Base-by-base conservation (phyloP, 1,139 yeast species). In the Yarrowia galli region DNA sequence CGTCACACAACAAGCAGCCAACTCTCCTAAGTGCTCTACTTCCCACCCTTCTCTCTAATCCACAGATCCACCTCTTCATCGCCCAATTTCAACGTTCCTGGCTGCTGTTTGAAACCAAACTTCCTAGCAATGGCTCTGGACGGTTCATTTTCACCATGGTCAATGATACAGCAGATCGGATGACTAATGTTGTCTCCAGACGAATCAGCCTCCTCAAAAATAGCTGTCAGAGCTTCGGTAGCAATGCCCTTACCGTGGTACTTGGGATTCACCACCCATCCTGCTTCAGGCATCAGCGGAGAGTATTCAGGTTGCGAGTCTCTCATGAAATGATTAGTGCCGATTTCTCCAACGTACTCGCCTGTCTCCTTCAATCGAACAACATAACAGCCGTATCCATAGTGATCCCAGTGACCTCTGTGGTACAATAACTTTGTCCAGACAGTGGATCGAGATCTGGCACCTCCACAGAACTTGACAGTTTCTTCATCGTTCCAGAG, bases 221-320 rank as follows among this genome's bases (percentile, higher is more conserved):
- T 56, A 1, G 63, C 63, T 2, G 15, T 40, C 38, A 56, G 28
- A 3, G 63, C 63, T 16, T 56, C 63, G 0, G 63, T 10, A 10
- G 63, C 63, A 42, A 40, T 18, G 1, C 63, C 63, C 36, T 40
- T 23, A 3, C 63, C 63, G 13, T 56, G 63, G 16, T 6, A 56
- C 40, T 56, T 56, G 36, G 63, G 63, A n/a, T 56, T 56, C 25
- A 56, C 48, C 4, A 56, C 63, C 63, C 63, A 56, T 13, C 63
- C 63, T 2, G 63, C 63, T 28, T 56, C 63, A 6, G 63, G 63
- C 63, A 56, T 56, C 2, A 40, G 48, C n/a, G 63, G 63, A 25
- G 63, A 56, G 48, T 56, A 56, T 3, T 8, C 28, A 10, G 63
- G 63, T 16, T 40, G n/a, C 18, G 63, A 56, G 42, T 56, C 63